Evolutionary conservation across 441 rosid genomes (phyloP).

Genomic region (Pelargonium myrrhifolium): DNA sequence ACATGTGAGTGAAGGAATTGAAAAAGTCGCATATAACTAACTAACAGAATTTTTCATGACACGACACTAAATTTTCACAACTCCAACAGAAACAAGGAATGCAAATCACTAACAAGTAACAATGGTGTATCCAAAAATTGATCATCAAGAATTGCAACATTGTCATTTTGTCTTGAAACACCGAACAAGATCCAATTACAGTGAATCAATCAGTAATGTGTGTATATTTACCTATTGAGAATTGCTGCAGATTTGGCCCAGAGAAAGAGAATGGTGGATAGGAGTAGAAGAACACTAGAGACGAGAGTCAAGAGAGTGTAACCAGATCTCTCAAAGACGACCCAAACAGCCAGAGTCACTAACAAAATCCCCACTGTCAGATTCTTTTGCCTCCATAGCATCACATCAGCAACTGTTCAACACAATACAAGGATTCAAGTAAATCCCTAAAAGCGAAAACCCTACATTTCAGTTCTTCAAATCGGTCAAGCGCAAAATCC

Average conservation of each 20-base stretch:
- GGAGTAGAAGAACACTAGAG: slow-evolving; percentile 85
- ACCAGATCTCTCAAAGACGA: slow-evolving; percentile 77
- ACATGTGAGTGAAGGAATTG: no score
- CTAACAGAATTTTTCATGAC: no score
- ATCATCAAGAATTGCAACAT: neutral
- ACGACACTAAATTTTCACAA: no score
- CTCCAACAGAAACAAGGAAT: no score
- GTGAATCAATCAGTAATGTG: neutral
- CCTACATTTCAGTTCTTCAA: slow-evolving; percentile 1
- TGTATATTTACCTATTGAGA: slow-evolving; percentile 55
- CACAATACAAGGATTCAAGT: slow-evolving; percentile 5
- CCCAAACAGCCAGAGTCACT: slow-evolving; percentile 68
- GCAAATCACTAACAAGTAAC: no score
- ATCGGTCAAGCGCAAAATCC: neutral
- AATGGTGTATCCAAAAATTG: no score
- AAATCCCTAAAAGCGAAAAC: neutral
- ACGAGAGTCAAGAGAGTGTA: slow-evolving; percentile 75
- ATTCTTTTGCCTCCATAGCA: slow-evolving; percentile 74
- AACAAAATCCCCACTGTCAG: slow-evolving; percentile 52
- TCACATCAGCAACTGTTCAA: slow-evolving; percentile 81
- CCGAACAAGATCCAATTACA: neutral
- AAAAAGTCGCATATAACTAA: no score
- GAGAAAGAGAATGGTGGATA: slow-evolving; percentile 60
- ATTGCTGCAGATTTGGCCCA: slow-evolving; percentile 96
- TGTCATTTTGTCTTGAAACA: neutral